Base-by-base conservation (phyloP, 192 early-diverging fungal genomes). In the Rhizophagus clarus region DNA sequence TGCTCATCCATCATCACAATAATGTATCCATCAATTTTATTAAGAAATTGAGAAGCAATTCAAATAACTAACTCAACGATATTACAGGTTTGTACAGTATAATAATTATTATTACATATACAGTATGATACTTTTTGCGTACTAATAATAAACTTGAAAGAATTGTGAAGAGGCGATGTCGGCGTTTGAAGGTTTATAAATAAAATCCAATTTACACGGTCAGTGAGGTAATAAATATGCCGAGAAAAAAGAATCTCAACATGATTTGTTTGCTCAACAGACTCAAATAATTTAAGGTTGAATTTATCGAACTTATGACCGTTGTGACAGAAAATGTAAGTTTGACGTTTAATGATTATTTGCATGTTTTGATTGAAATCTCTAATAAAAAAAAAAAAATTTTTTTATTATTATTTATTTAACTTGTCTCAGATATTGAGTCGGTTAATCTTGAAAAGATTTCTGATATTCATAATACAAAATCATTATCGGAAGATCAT, bases 31-130 rank as follows among this genome's bases (percentile, higher is more conserved):
- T 40, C 6, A 34, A 34, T 34, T 34, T 34, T 5, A 34, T 90
- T 26, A 76, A 83, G 15, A 83, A 82, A 69, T 90, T 87, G 89
- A 81, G 84, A 22, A 80, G 80, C 4, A 83, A 88, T 32, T 15
- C 89, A 6, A 81, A 76, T n/a, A n/a, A n/a, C n/a, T 3, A 90
- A 88, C 49, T 74, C 85, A 0, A 85, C 88, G n/a, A 81, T 89
- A 26, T 89, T 12, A 88, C 85, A 42, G 88, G 88, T 87, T 79
- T 64, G 79, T 40, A 49, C 22, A n/a, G 0, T 14, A 14, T 26
- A 17, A 3, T 28, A n/a, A 7, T 45, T 15, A 74, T 70, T 17
- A 29, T 79, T 29, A 17, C 61, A 7, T 34, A 3, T 8, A 28
- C 4, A 29, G 24, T 66, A 51, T 66, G n/a, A 34, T n/a, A n/a